Conservation (phyloP, 306 rosid genomes). For the Cyamopsis tetragonoloba region DNA sequence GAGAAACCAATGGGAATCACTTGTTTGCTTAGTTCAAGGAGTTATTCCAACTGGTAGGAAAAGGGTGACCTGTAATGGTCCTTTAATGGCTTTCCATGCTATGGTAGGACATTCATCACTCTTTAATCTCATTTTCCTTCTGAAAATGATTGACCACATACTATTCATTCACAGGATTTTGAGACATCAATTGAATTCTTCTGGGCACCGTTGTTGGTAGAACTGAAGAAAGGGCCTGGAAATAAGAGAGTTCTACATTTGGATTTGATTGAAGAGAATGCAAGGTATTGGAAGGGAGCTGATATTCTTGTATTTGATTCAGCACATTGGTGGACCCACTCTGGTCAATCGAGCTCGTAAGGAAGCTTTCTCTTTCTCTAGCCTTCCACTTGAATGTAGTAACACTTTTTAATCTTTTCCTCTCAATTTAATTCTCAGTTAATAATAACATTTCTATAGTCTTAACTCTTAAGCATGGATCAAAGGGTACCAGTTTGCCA, state of each 20-base stretch:
- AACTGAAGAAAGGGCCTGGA: slow-evolving; percentile 54
- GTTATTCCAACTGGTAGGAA: slow-evolving; percentile 74
- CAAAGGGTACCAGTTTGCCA: not conserved
- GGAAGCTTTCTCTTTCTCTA: slow-evolving; percentile 23
- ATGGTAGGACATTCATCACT: slow-evolving; percentile 41
- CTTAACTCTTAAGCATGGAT: not conserved
- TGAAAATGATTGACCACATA: not conserved
- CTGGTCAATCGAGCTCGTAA: slow-evolving; percentile 77
- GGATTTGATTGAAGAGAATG: slow-evolving; percentile 93
- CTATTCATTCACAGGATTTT: slow-evolving; percentile 56
- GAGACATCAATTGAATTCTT: slow-evolving; percentile 84
- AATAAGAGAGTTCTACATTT: slow-evolving; percentile 73
- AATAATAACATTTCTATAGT: not conserved
- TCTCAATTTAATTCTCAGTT: not conserved
- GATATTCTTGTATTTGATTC: slow-evolving; percentile 91
- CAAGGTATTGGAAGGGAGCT: slow-evolving; percentile 87
- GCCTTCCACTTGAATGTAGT: slow-evolving; percentile 13
- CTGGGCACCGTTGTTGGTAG: slow-evolving; percentile 93
- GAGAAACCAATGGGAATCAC: slow-evolving; percentile 99
- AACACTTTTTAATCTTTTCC: not conserved
- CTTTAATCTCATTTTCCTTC: slow-evolving; percentile 5
- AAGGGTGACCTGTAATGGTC: slow-evolving; percentile 69
- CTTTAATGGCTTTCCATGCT: slow-evolving; percentile 91
- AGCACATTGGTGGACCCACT: slow-evolving; percentile 99
- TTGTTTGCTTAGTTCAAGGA: slow-evolving; percentile 88